phyloP scores from a whole-genome alignment of 129 eudicot species.

The sunflower (Helianthus annuus) region DNA sequence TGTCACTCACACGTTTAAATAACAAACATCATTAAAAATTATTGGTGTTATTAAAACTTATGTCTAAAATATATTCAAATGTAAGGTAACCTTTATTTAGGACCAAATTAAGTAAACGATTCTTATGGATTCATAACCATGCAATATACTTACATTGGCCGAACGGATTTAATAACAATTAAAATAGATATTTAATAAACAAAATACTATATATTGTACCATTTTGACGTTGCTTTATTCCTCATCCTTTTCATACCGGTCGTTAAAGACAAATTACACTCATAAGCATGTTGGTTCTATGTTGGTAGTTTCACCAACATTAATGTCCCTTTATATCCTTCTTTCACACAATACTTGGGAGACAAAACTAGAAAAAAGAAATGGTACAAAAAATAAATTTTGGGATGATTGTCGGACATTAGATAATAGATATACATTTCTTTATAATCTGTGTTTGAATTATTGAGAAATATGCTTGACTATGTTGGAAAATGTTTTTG shows the following conservation, averaged over 20 bases:
- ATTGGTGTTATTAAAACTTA: too few species aligned
- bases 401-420: slow-evolving; percentile 30
- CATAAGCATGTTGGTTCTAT: slow-evolving; percentile 29
- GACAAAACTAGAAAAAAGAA: slow-evolving; percentile 18
- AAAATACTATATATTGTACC: background rate
- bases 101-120: too few species aligned
- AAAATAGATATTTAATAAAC: too few species aligned
- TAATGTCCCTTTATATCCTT: slow-evolving; percentile 20
- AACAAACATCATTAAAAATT: too few species aligned
- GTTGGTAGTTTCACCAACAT: slow-evolving; percentile 34
- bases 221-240: background rate
- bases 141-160: background rate
- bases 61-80: too few species aligned
- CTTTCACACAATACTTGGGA: slow-evolving; percentile 17
- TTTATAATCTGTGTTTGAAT: background rate
- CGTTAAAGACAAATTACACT: slow-evolving; percentile 25
- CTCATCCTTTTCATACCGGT: background rate
- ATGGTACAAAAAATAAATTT: background rate
- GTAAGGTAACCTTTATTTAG: too few species aligned
- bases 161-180: background rate
- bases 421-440: slow-evolving; percentile 19
- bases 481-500: slow-evolving; percentile 21
- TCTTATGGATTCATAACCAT: background rate
- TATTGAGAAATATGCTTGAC: slow-evolving; percentile 26
- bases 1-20: too few species aligned